Percentiles rank a stretch among this genome's conserved stretches.
phyloP scores from a whole-genome alignment of 305 asterid species.

The Fraxinus nigra region DNA sequence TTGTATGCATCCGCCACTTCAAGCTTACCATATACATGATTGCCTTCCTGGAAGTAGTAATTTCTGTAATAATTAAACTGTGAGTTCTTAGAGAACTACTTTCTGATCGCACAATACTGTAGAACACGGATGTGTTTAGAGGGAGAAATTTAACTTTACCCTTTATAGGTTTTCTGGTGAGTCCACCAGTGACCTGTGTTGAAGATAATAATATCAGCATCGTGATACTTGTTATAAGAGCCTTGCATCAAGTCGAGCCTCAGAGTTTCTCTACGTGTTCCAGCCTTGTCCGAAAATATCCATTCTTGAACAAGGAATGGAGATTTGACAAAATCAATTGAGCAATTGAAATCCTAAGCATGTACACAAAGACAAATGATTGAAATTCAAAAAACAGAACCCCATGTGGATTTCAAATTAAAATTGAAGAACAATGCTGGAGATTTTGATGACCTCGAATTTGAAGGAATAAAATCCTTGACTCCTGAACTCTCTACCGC shows the following conservation, averaged over 20 bases:
- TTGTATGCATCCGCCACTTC: conserved; percentile 50
- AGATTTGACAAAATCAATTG: conserved; percentile 48
- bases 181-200: conserved; percentile 87
- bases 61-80: conserved; percentile 29
- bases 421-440: not conserved
- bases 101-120: not conserved
- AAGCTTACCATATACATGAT: conserved; percentile 37
- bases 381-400: not conserved
- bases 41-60: conserved; percentile 57
- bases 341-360: conserved; percentile 49
- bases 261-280: conserved; percentile 43
- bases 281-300: conserved; percentile 36
- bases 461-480: conserved; percentile 50
- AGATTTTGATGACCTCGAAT: conserved; percentile 31
- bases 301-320: conserved; percentile 62
- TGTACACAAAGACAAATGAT: not conserved
- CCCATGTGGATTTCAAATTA: not conserved
- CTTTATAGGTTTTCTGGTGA: conserved; percentile 44
- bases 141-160: conserved; percentile 27
- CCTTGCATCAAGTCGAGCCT: conserved; percentile 47
- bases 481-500: conserved; percentile 39
- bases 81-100: not conserved
- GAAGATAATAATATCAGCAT: conserved; percentile 57
- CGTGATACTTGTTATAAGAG: conserved; percentile 32
- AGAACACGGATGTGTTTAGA: not conserved